Conservation (phyloP, 2,329 filamentous ascomycete genomes). For the Talaromyces sp. region DNA sequence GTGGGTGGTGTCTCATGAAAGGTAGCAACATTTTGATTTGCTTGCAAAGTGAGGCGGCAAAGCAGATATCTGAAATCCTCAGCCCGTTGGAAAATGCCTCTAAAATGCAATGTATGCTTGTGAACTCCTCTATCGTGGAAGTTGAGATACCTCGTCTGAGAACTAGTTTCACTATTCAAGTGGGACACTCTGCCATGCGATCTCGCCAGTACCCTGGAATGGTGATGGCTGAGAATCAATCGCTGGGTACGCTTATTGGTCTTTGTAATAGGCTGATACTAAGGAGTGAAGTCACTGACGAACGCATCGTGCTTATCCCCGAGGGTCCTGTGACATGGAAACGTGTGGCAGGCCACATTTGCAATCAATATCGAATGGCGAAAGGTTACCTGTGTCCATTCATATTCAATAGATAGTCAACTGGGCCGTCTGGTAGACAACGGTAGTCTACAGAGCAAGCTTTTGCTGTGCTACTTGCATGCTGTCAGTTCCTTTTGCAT, state of each 20-base stretch:
- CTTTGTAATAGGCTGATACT: conserved; percentile 52
- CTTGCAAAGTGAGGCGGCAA: conserved; percentile 5
- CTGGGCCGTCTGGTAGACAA: conserved; percentile 54
- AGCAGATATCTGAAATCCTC: not conserved
- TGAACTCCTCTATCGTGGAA: not conserved
- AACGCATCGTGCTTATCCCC: conserved; percentile 25
- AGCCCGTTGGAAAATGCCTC: not conserved
- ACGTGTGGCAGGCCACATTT: conserved; percentile 31
- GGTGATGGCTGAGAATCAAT: conserved; percentile 47
- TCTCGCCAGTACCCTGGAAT: conserved; percentile 50
- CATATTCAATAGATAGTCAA: conserved; percentile 48
- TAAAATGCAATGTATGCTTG: conserved; percentile 5
- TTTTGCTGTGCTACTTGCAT: conserved; percentile 44
- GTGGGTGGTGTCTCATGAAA: conserved; percentile 3
- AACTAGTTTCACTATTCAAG: not conserved
- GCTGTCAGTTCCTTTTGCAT: conserved; percentile 27
- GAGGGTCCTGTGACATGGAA: conserved; percentile 30
- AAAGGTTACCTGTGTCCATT: conserved; percentile 31
- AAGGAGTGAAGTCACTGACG: not conserved
- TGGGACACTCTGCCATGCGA: not conserved
- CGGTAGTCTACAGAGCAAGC: conserved; percentile 50
- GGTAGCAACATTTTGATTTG: not conserved
- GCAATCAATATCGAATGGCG: conserved; percentile 34
- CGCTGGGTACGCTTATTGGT: conserved; percentile 49
- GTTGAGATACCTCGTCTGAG: conserved; percentile 4